phyloP scores from a whole-genome alignment of 768 basidiomycete genomes.

The Boletus sp. region DNA sequence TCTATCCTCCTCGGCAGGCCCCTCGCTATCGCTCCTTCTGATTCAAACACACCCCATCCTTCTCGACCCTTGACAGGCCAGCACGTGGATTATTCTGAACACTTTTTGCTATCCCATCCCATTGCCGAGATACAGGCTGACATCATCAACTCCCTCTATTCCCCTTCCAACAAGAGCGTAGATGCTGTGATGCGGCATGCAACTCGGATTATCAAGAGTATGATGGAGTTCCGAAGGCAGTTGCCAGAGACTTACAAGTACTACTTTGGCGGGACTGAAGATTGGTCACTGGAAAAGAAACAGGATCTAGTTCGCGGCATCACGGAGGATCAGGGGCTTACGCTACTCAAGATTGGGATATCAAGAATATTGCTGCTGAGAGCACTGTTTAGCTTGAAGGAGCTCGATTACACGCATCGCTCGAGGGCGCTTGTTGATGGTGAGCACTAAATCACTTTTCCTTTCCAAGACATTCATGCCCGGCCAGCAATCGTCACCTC shows the following conservation, averaged over 20 bases:
- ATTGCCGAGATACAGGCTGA: constrained; percentile 86
- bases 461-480: constrained; percentile 6
- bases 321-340: constrained; percentile 78
- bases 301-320: constrained; percentile 69
- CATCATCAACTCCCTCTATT: constrained; percentile 83
- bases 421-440: constrained; percentile 77
- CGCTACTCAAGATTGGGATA: constrained; percentile 80
- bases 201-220: constrained; percentile 73
- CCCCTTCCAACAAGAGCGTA: constrained; percentile 66
- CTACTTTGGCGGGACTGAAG: constrained; percentile 78
- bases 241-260: constrained; percentile 70
- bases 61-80: constrained; percentile 38
- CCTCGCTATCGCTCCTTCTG: constrained; percentile 77
- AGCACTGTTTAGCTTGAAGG: constrained; percentile 76
- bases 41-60: constrained; percentile 78
- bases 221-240: constrained; percentile 65
- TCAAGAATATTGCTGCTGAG: constrained; percentile 74
- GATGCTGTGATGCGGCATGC: constrained; percentile 76
- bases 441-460: constrained; percentile 32
- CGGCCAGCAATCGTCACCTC: constrained; percentile 74
- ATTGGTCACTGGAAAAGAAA: constrained; percentile 67
- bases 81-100: constrained; percentile 62
- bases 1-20: constrained; percentile 86
- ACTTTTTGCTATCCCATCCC: constrained; percentile 73
- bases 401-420: constrained; percentile 61